Evolutionary conservation across 1,284 basidiomycete species (phyloP), one percentile per base, ranked within the genome.

Genomic region (Microbotryum violaceum): DNA sequence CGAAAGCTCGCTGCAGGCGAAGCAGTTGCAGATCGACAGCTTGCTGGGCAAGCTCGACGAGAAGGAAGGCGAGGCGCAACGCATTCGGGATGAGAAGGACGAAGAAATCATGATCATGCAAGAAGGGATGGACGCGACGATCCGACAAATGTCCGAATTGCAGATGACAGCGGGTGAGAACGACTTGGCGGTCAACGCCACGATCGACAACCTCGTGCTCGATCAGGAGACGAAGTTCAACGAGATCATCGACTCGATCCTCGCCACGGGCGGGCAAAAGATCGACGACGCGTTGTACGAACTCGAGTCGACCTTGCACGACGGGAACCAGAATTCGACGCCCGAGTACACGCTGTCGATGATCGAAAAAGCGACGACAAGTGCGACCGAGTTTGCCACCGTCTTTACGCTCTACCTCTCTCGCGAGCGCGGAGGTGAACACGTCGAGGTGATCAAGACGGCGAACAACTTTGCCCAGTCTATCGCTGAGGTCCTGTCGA

Each of bases 181-280:
- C 29, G 90, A 91, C 70, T 86, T 90, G 69, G 89, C 92, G 0
- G 90, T 91, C 64, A 91, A 92, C 73, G 89, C 91, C 16, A 91
- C 97, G 75, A 92, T 99, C 71, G 94, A 98, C 76, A 96, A 87
- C 1, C 82, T 99, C 70, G 96, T 98, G 69, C 81, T 99, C 63
- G 96, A 99, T 76, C 91, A 97, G 74, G 84, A 91, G 74, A 97
- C 97, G 81, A 96, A 97, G 78, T 82, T 99, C 71, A 98, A 98
- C 77, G 84, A 91, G 70, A 96, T 99, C 75, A 97, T 99, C 73
- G 91, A 99, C 77, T 98, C 96, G 4, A 97, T 98, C 74, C 80
- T 99, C 42, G 89, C 96, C 75, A 89, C 91, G 10, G 97, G 94
- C 73, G 89, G 94, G 45, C 89, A 94, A 70, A 97, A 97, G 77